phyloP scores from a whole-genome alignment of 192 early-diverging fungal species.

The Backusella luteola region DNA sequence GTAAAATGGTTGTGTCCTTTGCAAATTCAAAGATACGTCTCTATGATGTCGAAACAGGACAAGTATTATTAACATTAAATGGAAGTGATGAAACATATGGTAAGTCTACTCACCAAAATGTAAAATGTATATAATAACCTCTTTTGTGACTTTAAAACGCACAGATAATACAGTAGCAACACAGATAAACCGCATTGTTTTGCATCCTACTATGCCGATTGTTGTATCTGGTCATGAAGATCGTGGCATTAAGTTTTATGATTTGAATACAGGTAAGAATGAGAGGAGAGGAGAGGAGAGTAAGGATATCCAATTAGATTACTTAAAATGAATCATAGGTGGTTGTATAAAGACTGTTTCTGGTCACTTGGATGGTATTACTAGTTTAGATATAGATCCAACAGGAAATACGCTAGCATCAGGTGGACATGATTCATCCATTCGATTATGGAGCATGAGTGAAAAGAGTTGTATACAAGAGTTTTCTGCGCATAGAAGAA shows the following conservation, averaged over 20 bases:
- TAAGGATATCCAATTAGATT: not conserved
- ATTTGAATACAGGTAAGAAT: conserved; percentile 63
- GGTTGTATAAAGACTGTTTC: conserved; percentile 59
- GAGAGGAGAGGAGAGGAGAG: not conserved
- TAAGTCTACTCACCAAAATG: conserved; percentile 32
- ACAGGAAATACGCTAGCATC: conserved; percentile 62
- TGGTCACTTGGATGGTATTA: conserved; percentile 66
- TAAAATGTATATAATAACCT: not conserved
- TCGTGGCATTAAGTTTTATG: conserved; percentile 70
- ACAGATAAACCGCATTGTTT: conserved; percentile 77
- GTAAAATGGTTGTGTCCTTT: conserved; percentile 62
- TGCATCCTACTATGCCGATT: conserved; percentile 72
- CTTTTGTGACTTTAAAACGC: not conserved
- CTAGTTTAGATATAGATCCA: conserved; percentile 63
- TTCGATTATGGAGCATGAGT: conserved; percentile 76
- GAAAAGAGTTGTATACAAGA: conserved; percentile 67
- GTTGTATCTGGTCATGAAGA: conserved; percentile 80
- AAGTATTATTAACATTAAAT: conserved; percentile 50
- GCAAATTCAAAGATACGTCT: conserved; percentile 63
- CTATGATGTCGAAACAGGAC: conserved; percentile 77
- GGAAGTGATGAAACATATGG: conserved; percentile 60
- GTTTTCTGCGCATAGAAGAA: conserved; percentile 64
- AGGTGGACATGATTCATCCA: conserved; percentile 73
- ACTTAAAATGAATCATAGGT: conserved; percentile 40
- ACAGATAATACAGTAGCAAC: conserved; percentile 61